Base-by-base conservation (phyloP, 1,284 basidiomycete species). In the Ustilago crameri region DNA sequence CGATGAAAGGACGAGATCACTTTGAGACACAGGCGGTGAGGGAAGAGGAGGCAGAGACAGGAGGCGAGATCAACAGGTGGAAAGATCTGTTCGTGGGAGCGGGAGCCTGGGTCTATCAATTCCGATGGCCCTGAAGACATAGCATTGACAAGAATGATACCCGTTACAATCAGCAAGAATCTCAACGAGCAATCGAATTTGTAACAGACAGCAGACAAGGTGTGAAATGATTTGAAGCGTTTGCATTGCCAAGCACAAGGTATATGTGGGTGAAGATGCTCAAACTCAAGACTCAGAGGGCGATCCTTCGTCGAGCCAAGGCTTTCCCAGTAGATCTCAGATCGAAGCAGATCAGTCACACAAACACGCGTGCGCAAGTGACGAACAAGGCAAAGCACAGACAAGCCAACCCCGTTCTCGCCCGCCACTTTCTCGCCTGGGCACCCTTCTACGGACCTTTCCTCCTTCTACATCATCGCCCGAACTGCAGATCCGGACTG, bases 51-150 rank as follows among this genome's bases (percentile, higher is more conserved):
- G 18, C 15, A 4, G 34, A 24, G 18, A 17, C 43, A 17, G 9
- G 26, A 5, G 20, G 20, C 22, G 38, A 55, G 10, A 9, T 30
- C n/a, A 44, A 43, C 38, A 40, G 30, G 14, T 65, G 56, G 51
- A 61, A 47, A 34, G 67, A 70, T 26, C 57, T 70, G 5, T 61
- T 18, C 15, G 61, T 65, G 9, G 56, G 26, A 3, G 56, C 34
- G 3, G 67, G 55, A 4, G 23, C 46, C 5, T 65, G 61, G 57
- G 27, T 70, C 5, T 70, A 70, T 34, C 67, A 61, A 24, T 70
- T 70, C 10, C 32, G 61, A 9, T 65, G 62, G 56, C 55, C 61
- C 9, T 70, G 32, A 58, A 10, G 15, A 18, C 35, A 30, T 43
- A n/a, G n/a, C n/a, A n/a, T n/a, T n/a, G n/a, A n/a, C n/a, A n/a